Base-by-base conservation (phyloP, 2,329 filamentous ascomycete genomes). In the Daldinia eschscholtzii region DNA sequence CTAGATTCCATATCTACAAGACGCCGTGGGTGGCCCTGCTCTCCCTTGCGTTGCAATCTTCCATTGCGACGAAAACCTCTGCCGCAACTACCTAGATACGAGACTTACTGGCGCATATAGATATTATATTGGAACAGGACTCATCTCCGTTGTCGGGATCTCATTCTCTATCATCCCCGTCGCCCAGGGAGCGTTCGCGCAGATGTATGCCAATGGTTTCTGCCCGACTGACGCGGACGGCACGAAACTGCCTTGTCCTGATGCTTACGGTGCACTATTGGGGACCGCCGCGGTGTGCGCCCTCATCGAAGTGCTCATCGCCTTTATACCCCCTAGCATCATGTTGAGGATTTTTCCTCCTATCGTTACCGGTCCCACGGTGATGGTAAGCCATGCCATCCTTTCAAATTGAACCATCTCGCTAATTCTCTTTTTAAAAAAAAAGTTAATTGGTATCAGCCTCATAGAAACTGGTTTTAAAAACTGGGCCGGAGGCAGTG, bases 121-220 rank as follows among this genome's bases (percentile, higher is more conserved):
- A 2, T 94, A 94, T 78, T 93, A 89, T 71, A 81, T 94, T 66
- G 92, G 93, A 10, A 96, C 93, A 0, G 93, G 93, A 2, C 81
- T 96, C 26, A 89, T 96, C 65, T 93, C 91, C 0, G 93, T 94
- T 3, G 91, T 93, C 3, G 92, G 91, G 15, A 91, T 93, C 15
- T 93, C 92, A 0, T 95, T 95, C 77, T 86, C 91, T 52, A 90
- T 92, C 67, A 93, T 94, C 68, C 88, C 91, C 3, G 88, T 94
- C 28, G 91, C 92, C 1, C 87, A 86, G 35, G 91, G 92, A 53
- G 91, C 89, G 3, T 87, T 96, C 46, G 78, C 83, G 1, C 92
- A 95, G 76, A 95, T 94, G 91, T 95, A 95, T 77, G 82, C 82
- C 55, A 92, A 90, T 64, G 92, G 92, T 4, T 91, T 86, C 76